Evolutionary conservation across 75 land plant genomes (phyloP).

Genomic region (Selaginella tamariscina): DNA sequence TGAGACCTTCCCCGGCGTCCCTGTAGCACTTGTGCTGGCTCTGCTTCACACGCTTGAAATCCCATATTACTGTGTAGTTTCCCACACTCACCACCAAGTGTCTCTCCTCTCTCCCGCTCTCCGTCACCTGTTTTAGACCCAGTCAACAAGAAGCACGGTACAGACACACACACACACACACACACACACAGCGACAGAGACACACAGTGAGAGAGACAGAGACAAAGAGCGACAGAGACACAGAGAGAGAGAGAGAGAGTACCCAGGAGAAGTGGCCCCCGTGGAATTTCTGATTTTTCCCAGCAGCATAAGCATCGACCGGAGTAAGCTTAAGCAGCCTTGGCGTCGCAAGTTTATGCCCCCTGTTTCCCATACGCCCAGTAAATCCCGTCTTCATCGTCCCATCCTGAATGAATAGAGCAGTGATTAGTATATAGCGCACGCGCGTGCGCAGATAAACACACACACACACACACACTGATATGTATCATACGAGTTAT

Average conservation of each 20-base stretch:
- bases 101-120: conserved; percentile 27
- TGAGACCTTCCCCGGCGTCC: conserved; percentile 10
- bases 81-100: conserved; percentile 35
- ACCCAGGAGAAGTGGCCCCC: conserved; percentile 99
- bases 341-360: conserved; percentile 87
- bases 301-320: conserved; percentile 82
- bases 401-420: no score
- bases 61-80: conserved; percentile 28
- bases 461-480: no score
- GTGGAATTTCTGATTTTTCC: conserved; percentile 67
- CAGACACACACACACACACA: no score
- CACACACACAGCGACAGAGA: no score
- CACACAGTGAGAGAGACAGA: no score
- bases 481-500: no score
- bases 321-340: conserved; percentile 91
- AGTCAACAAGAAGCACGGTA: no score
- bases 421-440: no score
- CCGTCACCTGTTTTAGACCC: conserved; percentile 32
- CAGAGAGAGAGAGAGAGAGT: conserved; percentile 18
- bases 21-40: conserved; percentile 34
- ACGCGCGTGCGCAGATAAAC: no score
- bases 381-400: conserved; percentile 81
- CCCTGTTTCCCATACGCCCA: conserved; percentile 98
- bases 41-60: conserved; percentile 33
- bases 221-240: no score